Evolutionary conservation across 768 basidiomycete species (phyloP).

Genomic region (Candolleomyces eurysporus): DNA sequence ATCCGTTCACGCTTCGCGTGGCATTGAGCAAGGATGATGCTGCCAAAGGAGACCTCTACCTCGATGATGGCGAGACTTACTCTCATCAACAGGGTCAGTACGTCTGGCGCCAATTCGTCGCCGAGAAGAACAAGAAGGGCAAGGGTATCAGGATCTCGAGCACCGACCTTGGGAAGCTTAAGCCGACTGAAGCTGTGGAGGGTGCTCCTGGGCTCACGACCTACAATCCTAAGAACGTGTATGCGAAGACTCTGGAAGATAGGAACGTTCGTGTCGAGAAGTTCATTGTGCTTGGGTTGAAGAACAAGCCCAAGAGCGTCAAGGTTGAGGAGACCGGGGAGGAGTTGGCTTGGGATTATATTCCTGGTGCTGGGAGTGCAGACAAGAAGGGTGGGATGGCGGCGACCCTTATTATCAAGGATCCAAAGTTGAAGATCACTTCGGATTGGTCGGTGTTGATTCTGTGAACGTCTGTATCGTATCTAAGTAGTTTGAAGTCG

Average conservation of each 20-base stretch:
- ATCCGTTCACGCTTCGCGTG: constrained; percentile 90
- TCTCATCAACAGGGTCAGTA: constrained; percentile 72
- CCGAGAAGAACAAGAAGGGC: constrained; percentile 44
- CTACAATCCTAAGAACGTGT: constrained; percentile 62
- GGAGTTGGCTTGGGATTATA: constrained; percentile 69
- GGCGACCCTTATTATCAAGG: constrained; percentile 72
- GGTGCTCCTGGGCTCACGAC: constrained; percentile 33
- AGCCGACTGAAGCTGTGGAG: constrained; percentile 48
- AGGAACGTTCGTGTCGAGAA: constrained; percentile 76
- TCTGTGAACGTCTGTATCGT: background rate
- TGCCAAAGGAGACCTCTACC: constrained; percentile 85
- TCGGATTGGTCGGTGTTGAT: constrained; percentile 51
- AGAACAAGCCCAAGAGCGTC: constrained; percentile 58
- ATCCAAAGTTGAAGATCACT: constrained; percentile 58
- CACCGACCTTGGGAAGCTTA: constrained; percentile 48
- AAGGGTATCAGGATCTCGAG: constrained; percentile 50
- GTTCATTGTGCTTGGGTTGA: constrained; percentile 75
- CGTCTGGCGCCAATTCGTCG: constrained; percentile 77
- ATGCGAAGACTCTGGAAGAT: constrained; percentile 53
- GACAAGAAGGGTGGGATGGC: constrained; percentile 64
- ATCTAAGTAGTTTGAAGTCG: too few relatives aligned
- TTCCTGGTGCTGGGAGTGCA: constrained; percentile 51
- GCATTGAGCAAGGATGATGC: constrained; percentile 59
- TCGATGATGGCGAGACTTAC: constrained; percentile 91
- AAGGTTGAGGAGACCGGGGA: constrained; percentile 40